A percentile compares a stretch with the other conserved stretches of the same genome.
These are phyloP conservation scores for Colletotrichum simmondsii DNA, from an alignment of 2,329 filamentous ascomycete species.

Conservation along the genomic window DNA sequence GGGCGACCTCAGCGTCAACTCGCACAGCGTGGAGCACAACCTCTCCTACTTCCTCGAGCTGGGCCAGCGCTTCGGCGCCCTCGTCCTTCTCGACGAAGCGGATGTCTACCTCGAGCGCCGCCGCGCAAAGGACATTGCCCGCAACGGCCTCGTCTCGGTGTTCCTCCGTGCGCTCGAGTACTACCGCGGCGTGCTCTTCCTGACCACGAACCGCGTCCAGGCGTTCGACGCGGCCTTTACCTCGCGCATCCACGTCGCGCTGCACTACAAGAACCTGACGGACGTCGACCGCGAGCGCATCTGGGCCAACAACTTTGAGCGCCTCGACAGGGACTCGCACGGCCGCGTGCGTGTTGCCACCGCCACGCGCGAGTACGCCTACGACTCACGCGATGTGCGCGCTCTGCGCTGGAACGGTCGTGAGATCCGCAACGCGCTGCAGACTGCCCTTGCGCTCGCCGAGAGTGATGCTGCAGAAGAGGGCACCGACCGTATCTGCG, in stretches of 20 bases:
- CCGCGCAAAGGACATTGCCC: conserved; percentile 52
- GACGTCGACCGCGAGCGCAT: conserved; percentile 41
- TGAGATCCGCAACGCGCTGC: conserved; percentile 49
- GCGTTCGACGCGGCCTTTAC: conserved; percentile 46
- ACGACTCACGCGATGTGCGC: conserved; percentile 34
- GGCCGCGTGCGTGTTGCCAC: conserved; percentile 38
- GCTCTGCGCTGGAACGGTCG: conserved; percentile 39
- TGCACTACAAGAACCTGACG: conserved; percentile 43
- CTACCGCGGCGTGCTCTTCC: conserved; percentile 60
- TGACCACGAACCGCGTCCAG: conserved; percentile 61
- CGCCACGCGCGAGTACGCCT: conserved; percentile 39
- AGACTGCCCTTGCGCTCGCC: conserved; percentile 45
- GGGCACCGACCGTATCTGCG: conserved; percentile 28
- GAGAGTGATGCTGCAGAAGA: conserved; percentile 39
- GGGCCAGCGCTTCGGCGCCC: conserved; percentile 59
- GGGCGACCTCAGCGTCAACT: conserved; percentile 57
- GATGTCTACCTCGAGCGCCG: conserved; percentile 70
- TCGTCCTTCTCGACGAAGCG: conserved; percentile 68
- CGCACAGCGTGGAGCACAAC: conserved; percentile 51
- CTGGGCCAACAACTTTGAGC: conserved; percentile 44
- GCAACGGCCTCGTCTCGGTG: conserved; percentile 60
- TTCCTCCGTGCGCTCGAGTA: conserved; percentile 64
- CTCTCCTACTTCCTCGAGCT: conserved; percentile 60
- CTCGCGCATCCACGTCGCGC: conserved; percentile 44
- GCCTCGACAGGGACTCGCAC: conserved; percentile 39